Percentiles rank a stretch among this genome's conserved stretches.
These are phyloP conservation scores for Geranomyces michiganensis DNA, from an alignment of 192 early-diverging fungal genomes.

Conservation along the genomic window DNA sequence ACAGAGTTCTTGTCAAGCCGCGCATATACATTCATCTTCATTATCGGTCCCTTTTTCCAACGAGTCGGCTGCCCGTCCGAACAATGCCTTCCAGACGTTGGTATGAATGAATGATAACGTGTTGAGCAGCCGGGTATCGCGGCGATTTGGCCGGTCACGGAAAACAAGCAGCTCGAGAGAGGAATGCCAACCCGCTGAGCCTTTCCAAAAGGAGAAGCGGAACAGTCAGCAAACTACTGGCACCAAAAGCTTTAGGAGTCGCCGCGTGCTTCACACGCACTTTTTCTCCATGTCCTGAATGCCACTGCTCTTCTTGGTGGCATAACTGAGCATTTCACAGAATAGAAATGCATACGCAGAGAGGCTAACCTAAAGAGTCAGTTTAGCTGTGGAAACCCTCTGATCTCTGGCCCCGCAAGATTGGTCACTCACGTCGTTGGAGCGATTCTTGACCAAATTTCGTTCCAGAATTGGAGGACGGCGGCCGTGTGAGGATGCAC, in stretches of 20 bases:
- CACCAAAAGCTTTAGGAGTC: not conserved
- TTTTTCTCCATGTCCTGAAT: conserved; percentile 95
- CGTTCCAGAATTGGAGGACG: conserved; percentile 72
- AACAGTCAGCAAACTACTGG: not conserved
- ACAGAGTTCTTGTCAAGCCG: no score
- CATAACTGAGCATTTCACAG: conserved; percentile 93
- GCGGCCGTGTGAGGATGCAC: conserved; percentile 1
- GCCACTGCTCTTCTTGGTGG: conserved; percentile 92
- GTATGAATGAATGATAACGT: conserved; percentile 94
- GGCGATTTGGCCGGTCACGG: conserved; percentile 85
- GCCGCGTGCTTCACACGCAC: conserved; percentile 50
- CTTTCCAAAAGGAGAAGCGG: conserved; percentile 43
- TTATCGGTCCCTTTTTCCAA: conserved; percentile 94
- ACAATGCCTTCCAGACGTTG: conserved; percentile 91
- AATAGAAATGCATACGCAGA: conserved; percentile 89
- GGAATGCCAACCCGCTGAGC: conserved; percentile 84
- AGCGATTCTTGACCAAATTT: conserved; percentile 70
- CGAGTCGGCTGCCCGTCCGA: conserved; percentile 95
- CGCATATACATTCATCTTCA: conserved; percentile 91
- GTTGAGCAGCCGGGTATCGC: conserved; percentile 87
- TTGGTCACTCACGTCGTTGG: conserved; percentile 75
- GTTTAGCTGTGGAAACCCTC: conserved; percentile 44
- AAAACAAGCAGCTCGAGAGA: conserved; percentile 85
- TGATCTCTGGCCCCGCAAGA: conserved; percentile 52
- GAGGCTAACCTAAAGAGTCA: conserved; percentile 62